A percentile compares a stretch with the other conserved stretches of the same genome.
These are phyloP conservation scores for Dendrobium catenatum DNA, from an alignment of 106 monocot genomes.

Conservation along the genomic window DNA sequence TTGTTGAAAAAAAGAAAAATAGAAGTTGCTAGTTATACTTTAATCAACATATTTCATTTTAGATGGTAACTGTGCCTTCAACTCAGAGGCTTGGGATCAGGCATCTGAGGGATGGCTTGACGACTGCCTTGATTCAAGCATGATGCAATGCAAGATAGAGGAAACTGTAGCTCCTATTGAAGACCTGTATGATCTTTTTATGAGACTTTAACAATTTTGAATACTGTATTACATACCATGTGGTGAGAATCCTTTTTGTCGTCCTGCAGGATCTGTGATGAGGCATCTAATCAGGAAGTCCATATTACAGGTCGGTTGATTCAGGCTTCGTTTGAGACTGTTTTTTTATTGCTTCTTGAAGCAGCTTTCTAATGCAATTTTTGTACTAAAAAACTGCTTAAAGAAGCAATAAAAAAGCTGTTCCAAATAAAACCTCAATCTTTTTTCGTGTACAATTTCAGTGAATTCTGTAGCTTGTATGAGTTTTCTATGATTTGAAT, in stretches of 20 bases:
- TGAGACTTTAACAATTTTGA: background rate
- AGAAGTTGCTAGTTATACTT: background rate
- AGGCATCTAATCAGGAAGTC: slow-evolving; percentile 15
- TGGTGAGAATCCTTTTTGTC: background rate
- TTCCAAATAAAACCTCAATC: no score
- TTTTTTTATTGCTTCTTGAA: no score
- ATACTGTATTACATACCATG: background rate
- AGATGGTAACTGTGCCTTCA: slow-evolving; percentile 27
- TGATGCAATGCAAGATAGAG: slow-evolving; percentile 4
- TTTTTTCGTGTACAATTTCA: no score
- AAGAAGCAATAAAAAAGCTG: no score
- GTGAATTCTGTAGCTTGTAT: no score
- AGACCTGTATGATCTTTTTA: slow-evolving; percentile 16
- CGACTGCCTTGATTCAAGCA: slow-evolving; percentile 33
- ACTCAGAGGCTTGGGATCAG: slow-evolving; percentile 38
- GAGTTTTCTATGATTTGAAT: background rate
- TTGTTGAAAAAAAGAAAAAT: background rate
- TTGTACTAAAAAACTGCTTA: no score
- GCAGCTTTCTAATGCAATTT: no score
- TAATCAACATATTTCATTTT: slow-evolving; percentile 6
- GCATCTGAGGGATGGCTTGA: slow-evolving; percentile 51
- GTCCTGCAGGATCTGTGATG: slow-evolving; percentile 24
- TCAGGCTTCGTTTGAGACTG: no score
- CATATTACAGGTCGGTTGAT: slow-evolving; percentile 41
- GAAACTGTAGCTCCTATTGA: background rate